A percentile compares a stretch with the other conserved stretches of the same genome.
Evolutionary conservation across 75 land plant genomes (phyloP).

Genomic region (Cryptomeria japonica): DNA sequence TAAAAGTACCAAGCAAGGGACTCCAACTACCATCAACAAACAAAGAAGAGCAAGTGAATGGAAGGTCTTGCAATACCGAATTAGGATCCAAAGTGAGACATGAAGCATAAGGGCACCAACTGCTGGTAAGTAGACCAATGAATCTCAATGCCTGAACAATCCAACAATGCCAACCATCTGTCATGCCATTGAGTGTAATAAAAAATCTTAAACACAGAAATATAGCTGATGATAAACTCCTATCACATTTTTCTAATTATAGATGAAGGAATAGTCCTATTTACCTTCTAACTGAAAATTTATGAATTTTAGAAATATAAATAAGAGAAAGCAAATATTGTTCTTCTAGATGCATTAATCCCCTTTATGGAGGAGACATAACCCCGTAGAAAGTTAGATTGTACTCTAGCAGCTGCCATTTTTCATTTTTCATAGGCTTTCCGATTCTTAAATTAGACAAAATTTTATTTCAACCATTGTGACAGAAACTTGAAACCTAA

Average conservation of each 20-base stretch:
- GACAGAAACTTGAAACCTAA: too few relatives aligned
- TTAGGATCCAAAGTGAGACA: constrained; percentile 41
- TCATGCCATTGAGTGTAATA: not conserved
- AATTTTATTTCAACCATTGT: too few relatives aligned
- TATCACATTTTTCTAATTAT: not conserved
- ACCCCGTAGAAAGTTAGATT: too few relatives aligned
- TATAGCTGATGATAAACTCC: not conserved
- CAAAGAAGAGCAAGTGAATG: constrained; percentile 59
- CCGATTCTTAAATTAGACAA: too few relatives aligned
- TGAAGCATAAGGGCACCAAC: constrained; percentile 58
- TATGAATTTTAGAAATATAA: too few relatives aligned
- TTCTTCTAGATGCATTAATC: too few relatives aligned
- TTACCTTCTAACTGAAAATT: not conserved
- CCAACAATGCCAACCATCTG: not conserved
- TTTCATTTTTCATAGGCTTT: too few relatives aligned
- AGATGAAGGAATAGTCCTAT: not conserved
- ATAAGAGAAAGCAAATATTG: too few relatives aligned
- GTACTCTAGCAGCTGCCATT: too few relatives aligned
- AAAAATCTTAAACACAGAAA: not conserved
- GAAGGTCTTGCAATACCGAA: constrained; percentile 56
- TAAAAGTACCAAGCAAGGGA: constrained; percentile 27
- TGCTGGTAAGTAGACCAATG: constrained; percentile 56
- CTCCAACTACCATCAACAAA: constrained; percentile 46
- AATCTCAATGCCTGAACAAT: constrained; percentile 50
- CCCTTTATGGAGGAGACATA: too few relatives aligned